Conservation (phyloP, 257 asterid species). For the Ligustrum vulgare region DNA sequence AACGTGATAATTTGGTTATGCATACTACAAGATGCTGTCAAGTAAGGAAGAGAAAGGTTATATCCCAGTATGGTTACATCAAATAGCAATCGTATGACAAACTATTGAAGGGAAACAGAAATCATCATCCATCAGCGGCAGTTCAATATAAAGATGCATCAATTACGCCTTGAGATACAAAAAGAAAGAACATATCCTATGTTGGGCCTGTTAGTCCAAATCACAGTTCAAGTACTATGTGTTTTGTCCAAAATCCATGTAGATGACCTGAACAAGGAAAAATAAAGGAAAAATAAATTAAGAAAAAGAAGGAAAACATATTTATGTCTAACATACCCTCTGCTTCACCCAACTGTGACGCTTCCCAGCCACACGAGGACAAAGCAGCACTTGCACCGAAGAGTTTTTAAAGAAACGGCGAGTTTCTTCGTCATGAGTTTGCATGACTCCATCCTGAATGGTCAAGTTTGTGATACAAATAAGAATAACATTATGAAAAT, state of each 20-base stretch:
- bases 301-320: not conserved
- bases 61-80: not conserved
- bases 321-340: constrained; percentile 29
- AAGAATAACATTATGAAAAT: too few relatives aligned
- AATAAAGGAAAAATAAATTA: too few relatives aligned
- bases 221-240: not conserved
- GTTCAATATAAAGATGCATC: not conserved
- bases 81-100: not conserved
- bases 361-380: constrained; percentile 54
- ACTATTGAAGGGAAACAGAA: not conserved
- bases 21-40: not conserved
- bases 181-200: not conserved
- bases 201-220: not conserved
- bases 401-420: constrained; percentile 49
- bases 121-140: not conserved
- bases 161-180: not conserved
- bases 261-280: too few relatives aligned
- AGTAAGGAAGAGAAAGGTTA: not conserved
- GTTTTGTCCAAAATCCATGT: not conserved
- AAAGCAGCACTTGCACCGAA: constrained; percentile 54
- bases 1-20: not conserved
- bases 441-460: constrained; percentile 52
- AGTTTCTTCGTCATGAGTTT: constrained; percentile 56
- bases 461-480: too few relatives aligned
- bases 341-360: constrained; percentile 47